Evolutionary conservation across 306 rosid genomes (phyloP).

Genomic region (Quercus cerris): DNA sequence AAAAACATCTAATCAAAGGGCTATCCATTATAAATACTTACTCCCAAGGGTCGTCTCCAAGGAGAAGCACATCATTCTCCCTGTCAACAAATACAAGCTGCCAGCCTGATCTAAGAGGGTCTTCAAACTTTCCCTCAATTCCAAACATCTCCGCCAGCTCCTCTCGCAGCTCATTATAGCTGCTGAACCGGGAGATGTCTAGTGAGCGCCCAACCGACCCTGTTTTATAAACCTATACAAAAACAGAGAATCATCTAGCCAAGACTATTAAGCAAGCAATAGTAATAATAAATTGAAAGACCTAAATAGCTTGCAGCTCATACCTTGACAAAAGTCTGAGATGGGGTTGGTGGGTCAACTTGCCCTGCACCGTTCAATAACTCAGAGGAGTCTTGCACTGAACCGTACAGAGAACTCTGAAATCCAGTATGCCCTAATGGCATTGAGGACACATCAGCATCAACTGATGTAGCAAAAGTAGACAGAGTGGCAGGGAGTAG

Average conservation of each 20-base stretch:
- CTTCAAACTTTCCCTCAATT: slow-evolving; percentile 87
- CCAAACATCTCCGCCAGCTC: slow-evolving; percentile 91
- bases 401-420: slow-evolving; percentile 56
- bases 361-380: slow-evolving; percentile 64
- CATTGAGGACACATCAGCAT: slow-evolving; percentile 53
- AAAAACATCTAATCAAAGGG: neutral
- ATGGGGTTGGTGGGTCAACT: slow-evolving; percentile 55
- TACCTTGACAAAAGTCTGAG: slow-evolving; percentile 78
- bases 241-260: slow-evolving; percentile 24
- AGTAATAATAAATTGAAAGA: slow-evolving; percentile 2
- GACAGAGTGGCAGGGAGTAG: slow-evolving; percentile 67
- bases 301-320: slow-evolving; percentile 8
- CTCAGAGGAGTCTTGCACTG: slow-evolving; percentile 68
- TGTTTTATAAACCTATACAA: slow-evolving; percentile 69
- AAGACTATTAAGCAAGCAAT: slow-evolving; percentile 3
- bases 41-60: slow-evolving; percentile 98
- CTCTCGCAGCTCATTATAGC: slow-evolving; percentile 88
- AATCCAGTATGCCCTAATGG: slow-evolving; percentile 66
- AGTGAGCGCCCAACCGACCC: slow-evolving; percentile 92
- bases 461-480: slow-evolving; percentile 46
- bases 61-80: slow-evolving; percentile 97
- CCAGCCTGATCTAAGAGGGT: slow-evolving; percentile 99
- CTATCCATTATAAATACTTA: slow-evolving; percentile 40
- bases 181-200: slow-evolving; percentile 88
- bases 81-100: slow-evolving; percentile 99